A percentile compares a stretch with the other conserved stretches of the same genome.
These are phyloP conservation scores for Penicillium waksmanii DNA, from an alignment of 495 filamentous ascomycete genomes.

Conservation along the genomic window DNA sequence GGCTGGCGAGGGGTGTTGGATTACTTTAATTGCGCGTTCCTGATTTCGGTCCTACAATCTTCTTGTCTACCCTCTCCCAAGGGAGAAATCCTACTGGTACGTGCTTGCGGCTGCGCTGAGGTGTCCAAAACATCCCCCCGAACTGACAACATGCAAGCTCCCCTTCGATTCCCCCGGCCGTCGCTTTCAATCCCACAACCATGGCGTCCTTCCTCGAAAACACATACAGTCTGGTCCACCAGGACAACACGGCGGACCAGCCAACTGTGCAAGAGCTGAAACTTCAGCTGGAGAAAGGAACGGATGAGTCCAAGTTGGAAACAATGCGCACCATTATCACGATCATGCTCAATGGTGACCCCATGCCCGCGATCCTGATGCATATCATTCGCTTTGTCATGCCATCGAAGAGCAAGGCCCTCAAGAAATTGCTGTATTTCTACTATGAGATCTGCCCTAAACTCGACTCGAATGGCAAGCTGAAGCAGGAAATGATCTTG, in stretches of 20 bases:
- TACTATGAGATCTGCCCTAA: conserved; percentile 99
- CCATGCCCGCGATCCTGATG: conserved; percentile 94
- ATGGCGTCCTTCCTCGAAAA: conserved; percentile 96
- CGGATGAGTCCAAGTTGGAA: conserved; percentile 93
- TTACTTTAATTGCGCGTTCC: conserved; percentile 36
- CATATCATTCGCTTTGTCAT: conserved; percentile 99
- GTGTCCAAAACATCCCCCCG: conserved; percentile 42
- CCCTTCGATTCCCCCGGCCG: conserved; percentile 30
- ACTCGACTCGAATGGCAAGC: conserved; percentile 83
- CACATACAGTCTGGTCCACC: conserved; percentile 90
- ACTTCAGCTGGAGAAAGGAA: conserved; percentile 95
- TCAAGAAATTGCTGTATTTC: conserved; percentile 98
- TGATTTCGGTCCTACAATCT: conserved; percentile 20
- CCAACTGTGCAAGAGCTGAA: conserved; percentile 89
- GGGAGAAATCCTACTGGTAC: conserved; percentile 37
- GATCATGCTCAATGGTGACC: conserved; percentile 97
- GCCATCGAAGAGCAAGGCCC: conserved; percentile 92
- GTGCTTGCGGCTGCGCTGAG: conserved; percentile 26
- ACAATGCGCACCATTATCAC: conserved; percentile 98
- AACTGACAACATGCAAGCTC: conserved; percentile 47
- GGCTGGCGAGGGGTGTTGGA: conserved; percentile 49
- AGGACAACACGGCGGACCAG: conserved; percentile 92
- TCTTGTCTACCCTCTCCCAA: conserved; percentile 13
- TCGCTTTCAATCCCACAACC: conserved; percentile 45
- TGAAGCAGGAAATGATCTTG: conserved; percentile 99